Percentiles rank a stretch among this genome's conserved stretches.
Conservation (phyloP, 148 eudicot genomes). For the Linanthus parryae region DNA sequence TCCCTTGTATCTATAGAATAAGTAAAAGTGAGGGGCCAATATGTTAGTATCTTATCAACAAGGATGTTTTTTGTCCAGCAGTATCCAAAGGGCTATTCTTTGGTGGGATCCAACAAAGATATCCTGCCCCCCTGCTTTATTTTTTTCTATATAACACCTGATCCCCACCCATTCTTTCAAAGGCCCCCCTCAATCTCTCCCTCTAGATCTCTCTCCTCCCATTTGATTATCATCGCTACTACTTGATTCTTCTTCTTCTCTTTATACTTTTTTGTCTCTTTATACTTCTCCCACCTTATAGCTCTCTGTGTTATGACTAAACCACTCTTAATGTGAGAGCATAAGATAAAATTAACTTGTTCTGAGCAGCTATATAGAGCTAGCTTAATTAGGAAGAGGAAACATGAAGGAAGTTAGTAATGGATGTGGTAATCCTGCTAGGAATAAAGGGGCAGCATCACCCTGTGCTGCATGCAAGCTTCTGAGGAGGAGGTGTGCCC, state of each 20-base stretch:
- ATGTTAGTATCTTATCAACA: neutral
- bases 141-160: conserved; percentile 13
- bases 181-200: conserved; percentile 5
- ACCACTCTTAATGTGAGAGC: neutral
- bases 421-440: no score
- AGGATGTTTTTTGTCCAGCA: conserved; percentile 8
- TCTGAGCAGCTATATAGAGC: neutral
- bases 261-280: neutral
- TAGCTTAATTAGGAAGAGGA: neutral
- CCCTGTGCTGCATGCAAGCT: conserved; percentile 91
- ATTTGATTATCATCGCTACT: neutral
- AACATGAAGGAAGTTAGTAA: conserved; percentile 44
- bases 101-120: conserved; percentile 26
- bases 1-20: no score
- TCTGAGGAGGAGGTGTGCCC: conserved; percentile 66
- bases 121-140: conserved; percentile 11
- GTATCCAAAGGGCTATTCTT: neutral
- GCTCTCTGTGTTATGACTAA: neutral
- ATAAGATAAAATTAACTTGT: neutral
- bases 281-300: neutral
- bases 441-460: conserved; percentile 65
- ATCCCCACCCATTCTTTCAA: neutral
- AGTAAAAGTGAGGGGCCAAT: no score
- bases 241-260: neutral
- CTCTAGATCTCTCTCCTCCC: neutral